Percentiles rank a stretch among this genome's conserved stretches.
phyloP scores from a whole-genome alignment of 2,329 filamentous ascomycete genomes.

The Colletotrichum zoysiae region DNA sequence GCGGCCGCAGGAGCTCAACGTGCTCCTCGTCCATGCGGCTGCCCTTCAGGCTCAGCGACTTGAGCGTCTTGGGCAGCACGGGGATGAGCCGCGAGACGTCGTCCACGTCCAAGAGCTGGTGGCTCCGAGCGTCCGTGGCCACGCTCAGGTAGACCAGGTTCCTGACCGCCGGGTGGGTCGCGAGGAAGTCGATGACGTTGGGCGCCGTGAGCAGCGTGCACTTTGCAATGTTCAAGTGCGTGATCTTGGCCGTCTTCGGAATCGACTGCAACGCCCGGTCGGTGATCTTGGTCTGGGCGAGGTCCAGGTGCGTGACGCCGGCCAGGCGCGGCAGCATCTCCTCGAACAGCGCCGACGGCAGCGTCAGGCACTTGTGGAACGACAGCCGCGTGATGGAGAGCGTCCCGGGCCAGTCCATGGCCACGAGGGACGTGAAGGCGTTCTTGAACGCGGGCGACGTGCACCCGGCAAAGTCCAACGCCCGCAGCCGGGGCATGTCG shows the following conservation, averaged over 20 bases:
- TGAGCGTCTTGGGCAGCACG: conserved; percentile 73
- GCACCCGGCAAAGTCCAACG: conserved; percentile 83
- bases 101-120: conserved; percentile 76
- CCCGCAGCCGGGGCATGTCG: conserved; percentile 72
- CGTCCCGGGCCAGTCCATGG: conserved; percentile 63
- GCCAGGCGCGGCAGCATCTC: conserved; percentile 77
- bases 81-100: conserved; percentile 76
- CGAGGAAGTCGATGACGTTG: conserved; percentile 77
- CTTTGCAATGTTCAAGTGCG: conserved; percentile 82
- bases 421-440: conserved; percentile 69
- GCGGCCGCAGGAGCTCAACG: conserved; percentile 70
- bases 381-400: conserved; percentile 76
- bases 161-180: conserved; percentile 76
- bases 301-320: conserved; percentile 80
- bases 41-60: conserved; percentile 81
- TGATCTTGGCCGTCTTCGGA: conserved; percentile 77
- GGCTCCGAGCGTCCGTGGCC: conserved; percentile 77
- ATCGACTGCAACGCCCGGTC: conserved; percentile 78
- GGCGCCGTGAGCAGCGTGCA: conserved; percentile 77
- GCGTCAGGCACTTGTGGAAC: conserved; percentile 81
- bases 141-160: conserved; percentile 80
- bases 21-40: conserved; percentile 77
- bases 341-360: conserved; percentile 76
- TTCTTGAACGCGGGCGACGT: conserved; percentile 76
- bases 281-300: conserved; percentile 83